These are phyloP conservation scores for Camelina neglecta DNA, from an alignment of 345 rosid species.

Conservation along the genomic window DNA sequence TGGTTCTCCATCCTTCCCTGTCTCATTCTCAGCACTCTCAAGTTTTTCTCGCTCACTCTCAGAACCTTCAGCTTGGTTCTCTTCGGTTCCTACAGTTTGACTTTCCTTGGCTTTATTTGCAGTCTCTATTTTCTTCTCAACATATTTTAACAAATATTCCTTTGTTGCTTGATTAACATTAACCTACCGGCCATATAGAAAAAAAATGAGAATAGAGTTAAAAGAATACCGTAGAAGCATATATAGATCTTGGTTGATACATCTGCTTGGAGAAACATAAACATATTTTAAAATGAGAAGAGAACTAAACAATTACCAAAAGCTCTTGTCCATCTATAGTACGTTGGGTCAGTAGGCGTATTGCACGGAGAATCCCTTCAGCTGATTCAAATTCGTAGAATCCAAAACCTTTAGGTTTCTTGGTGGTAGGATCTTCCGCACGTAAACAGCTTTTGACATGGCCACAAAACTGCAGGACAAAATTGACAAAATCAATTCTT, in stretches of 20 bases:
- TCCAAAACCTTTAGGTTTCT: constrained; percentile 89
- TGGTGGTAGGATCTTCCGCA: constrained; percentile 77
- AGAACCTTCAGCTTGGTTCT: constrained; percentile 50
- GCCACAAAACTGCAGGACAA: constrained; percentile 78
- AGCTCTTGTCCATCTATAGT: constrained; percentile 93
- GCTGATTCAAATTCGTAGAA: constrained; percentile 96
- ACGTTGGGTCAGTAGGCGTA: constrained; percentile 85
- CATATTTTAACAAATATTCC: constrained; percentile 80
- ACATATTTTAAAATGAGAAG: constrained; percentile 9
- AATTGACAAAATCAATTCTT: constrained; percentile 26
- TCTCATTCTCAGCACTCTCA: constrained; percentile 50
- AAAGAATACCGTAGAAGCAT: neutral
- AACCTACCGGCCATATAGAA: constrained; percentile 50
- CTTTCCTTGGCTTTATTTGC: constrained; percentile 65
- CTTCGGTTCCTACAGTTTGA: constrained; percentile 50
- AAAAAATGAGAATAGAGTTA: constrained; percentile 7
- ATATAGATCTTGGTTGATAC: constrained; percentile 7
- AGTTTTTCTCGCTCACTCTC: constrained; percentile 52
- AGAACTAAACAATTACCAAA: constrained; percentile 58
- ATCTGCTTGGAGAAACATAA: constrained; percentile 6
- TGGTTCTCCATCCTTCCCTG: constrained; percentile 56
- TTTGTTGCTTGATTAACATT: constrained; percentile 91
- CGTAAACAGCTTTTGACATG: constrained; percentile 93
- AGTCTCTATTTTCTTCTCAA: constrained; percentile 76
- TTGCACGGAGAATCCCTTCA: constrained; percentile 94